phyloP scores from a whole-genome alignment of 2,329 filamentous ascomycete species.

The Fusarium sp. region DNA sequence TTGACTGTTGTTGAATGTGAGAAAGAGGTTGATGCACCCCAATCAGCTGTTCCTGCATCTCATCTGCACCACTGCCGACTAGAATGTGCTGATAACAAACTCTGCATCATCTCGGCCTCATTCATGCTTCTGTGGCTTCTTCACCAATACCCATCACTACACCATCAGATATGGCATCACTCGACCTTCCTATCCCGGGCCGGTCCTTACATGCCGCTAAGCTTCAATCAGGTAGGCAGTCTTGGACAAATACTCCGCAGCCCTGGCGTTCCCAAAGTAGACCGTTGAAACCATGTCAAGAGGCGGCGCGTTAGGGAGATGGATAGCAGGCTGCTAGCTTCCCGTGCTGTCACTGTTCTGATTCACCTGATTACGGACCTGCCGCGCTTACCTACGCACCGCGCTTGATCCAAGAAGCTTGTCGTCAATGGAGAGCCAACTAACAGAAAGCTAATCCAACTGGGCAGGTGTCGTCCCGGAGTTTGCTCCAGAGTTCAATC shows the following conservation, averaged over 20 bases:
- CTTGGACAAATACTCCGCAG: not conserved
- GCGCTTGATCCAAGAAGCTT: not conserved
- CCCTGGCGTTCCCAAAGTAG: not conserved
- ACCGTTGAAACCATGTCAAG: conserved; percentile 1
- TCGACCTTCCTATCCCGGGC: conserved; percentile 2
- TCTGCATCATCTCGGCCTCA: not conserved
- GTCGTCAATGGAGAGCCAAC: not conserved
- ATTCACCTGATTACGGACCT: not conserved
- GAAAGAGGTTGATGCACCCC: not conserved
- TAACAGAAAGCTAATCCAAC: not conserved
- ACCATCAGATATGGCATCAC: not conserved
- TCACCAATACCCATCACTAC: not conserved
- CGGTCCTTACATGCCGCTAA: not conserved
- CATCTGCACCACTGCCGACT: not conserved
- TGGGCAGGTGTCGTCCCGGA: not conserved
- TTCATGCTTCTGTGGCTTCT: not conserved
- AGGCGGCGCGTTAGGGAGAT: not conserved
- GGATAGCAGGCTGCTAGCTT: not conserved
- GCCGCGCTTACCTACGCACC: not conserved
- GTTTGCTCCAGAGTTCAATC: not conserved
- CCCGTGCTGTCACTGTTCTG: not conserved
- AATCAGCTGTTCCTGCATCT: not conserved
- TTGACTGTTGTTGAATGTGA: not conserved
- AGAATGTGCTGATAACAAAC: not conserved
- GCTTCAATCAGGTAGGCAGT: not conserved